Base-by-base conservation (phyloP, 257 asterid genomes). In the Dorcoceras hygrometricum region DNA sequence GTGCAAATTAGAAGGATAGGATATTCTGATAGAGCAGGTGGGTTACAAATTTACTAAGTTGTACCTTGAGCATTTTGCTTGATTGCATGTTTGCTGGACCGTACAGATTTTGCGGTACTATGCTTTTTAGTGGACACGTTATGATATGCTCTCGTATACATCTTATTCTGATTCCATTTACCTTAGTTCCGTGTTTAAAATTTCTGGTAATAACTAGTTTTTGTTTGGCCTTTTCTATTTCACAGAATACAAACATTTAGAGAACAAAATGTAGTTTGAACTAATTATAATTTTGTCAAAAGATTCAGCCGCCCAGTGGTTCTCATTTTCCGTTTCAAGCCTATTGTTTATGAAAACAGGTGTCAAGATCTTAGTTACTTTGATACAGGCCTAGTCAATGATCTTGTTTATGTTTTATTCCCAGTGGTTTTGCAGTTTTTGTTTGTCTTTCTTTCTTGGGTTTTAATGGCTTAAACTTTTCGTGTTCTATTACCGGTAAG, bases 111-210 rank as follows among this genome's bases (percentile, higher is more conserved):
- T 22, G 4, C 29, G 18, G 18, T 14, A 24, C 9, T 26, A 58
- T 26, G 19, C 9, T 27, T 58, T 23, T n/a, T 12, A 25, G 34
- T 24, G 27, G 16, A 58, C 12, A 24, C 63, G 16, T 58, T 16
- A 16, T 14, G 7, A 10, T 58, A 14, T 58, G 9, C 1, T 8
- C 10, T 34, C 43, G 2, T 9, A 9, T 2, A 9, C 43, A 34
- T 8, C 12, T 58, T n/a, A 24, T 51, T 26, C 56, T 46, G 62
- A 31, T 27, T n/a, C 20, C 62, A 56, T 57, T 63, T 57, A 10
- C 63, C 48, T 61, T 54, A 34, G 63, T 74, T 62, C 71, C 63
- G 51, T 48, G n/a, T 23, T 65, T 34, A 34, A 34, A 66, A n/a
- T 55, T 59, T 16, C 67, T 63, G 59, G 20, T 59, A 26, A 36